Conservation (phyloP, 768 basidiomycete genomes). For the Boletus sp. region DNA sequence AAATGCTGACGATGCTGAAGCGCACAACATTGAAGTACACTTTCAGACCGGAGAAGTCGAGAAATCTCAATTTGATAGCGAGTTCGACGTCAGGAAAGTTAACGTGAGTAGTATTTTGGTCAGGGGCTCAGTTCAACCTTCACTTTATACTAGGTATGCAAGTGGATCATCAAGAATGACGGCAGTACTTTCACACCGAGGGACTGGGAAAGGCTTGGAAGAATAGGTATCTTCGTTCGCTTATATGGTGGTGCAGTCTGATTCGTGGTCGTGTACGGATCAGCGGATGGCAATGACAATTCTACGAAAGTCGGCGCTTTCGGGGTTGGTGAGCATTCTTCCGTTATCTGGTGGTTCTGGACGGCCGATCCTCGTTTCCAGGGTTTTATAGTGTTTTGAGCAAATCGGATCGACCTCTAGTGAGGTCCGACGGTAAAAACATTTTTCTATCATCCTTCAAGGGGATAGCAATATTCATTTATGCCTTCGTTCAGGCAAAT, state of each 20-base stretch:
- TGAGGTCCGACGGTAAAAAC: conserved; percentile 9
- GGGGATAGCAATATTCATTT: neutral
- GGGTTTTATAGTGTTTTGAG: conserved; percentile 21
- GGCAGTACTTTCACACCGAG: neutral
- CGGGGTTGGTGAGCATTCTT: conserved; percentile 11
- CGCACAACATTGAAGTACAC: conserved; percentile 35
- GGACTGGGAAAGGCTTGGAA: conserved; percentile 16
- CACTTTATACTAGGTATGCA: conserved; percentile 1
- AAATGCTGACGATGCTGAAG: conserved; percentile 53
- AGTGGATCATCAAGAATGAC: conserved; percentile 16
- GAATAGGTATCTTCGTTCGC: conserved; percentile 8
- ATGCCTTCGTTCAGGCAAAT: conserved; percentile 6
- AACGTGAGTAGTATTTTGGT: neutral
- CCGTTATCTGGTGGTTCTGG: neutral
- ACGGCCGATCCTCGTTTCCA: neutral
- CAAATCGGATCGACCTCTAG: conserved; percentile 14
- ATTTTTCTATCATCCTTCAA: neutral
- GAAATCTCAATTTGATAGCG: neutral
- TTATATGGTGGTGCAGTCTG: neutral
- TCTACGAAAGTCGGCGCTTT: conserved; percentile 18
- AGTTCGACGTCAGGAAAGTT: neutral
- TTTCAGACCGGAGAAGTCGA: conserved; percentile 31
- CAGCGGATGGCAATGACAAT: conserved; percentile 13
- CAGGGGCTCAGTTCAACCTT: neutral
- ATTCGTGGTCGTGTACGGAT: neutral